These are phyloP conservation scores for Rhodotorula kratochvilovae DNA, from an alignment of 768 basidiomycete genomes.

Conservation along the genomic window DNA sequence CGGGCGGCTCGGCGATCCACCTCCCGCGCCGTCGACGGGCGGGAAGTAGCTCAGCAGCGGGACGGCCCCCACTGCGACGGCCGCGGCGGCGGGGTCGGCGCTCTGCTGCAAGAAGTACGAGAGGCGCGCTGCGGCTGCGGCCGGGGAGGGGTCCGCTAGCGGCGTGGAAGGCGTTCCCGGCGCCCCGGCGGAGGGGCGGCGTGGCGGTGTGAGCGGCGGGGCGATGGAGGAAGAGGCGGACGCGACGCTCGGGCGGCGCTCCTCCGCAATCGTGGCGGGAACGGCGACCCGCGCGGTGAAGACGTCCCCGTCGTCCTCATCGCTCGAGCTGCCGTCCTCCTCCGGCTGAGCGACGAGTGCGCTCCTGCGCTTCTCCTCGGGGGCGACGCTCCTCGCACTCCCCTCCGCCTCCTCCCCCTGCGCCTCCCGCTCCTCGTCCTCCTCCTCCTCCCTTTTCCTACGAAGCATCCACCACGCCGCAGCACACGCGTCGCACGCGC, in stretches of 20 bases:
- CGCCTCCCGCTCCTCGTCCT: neutral
- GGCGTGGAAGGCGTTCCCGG: neutral
- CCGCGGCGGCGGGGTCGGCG: neutral
- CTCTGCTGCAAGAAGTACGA: constrained; percentile 5
- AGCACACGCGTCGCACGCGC: constrained; percentile 87
- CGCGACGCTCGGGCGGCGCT: neutral
- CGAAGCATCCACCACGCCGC: constrained; percentile 96
- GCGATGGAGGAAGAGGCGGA: neutral
- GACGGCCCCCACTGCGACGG: neutral
- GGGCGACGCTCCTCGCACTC: no score
- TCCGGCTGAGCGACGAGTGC: no score
- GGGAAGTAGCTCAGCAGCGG: constrained; percentile 21
- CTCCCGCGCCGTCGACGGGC: neutral
- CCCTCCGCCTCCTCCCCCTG: no score
- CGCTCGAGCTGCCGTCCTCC: no score
- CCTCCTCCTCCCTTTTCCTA: constrained; percentile 63
- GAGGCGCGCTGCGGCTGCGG: neutral
- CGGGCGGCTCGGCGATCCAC: neutral
- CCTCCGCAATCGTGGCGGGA: neutral
- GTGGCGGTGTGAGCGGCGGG: neutral
- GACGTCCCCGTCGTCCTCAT: neutral
- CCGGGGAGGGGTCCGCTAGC: neutral
- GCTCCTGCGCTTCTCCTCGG: neutral
- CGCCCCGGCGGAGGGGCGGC: neutral
- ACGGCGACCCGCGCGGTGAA: neutral